Evolutionary conservation across 1,284 basidiomycete genomes (phyloP), one percentile per base, ranked within the genome.

Genomic region (Coniophora puteana): DNA sequence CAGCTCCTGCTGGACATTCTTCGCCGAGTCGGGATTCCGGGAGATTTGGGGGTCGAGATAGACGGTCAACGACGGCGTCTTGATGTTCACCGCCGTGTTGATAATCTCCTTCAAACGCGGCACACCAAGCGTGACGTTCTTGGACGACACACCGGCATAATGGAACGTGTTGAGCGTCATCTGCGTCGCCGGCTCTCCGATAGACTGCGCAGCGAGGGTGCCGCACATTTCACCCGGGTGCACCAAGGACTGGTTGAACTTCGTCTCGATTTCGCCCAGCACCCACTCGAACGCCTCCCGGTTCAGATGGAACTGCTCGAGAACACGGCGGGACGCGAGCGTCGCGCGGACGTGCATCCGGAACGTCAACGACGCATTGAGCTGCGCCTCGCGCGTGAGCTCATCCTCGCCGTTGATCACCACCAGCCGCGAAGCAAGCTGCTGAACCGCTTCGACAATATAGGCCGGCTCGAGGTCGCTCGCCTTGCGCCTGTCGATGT

Each of bases 181-280:
- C 69, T 98, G 94, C 2, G 96, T 99, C 3, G 96, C 96, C 0
- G 96, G 96, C 73, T 99, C 96, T 66, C 96, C 96, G 51, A 99
- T 99, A 4, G 93, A 97, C 67, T 99, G 96, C 0, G 96, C 96
- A 26, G 96, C 89, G 12, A 99, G 78, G 0, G 93, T 98, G 35
- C 96, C 96, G 53, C 96, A 99, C 96, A 99, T 99, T 68, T 99
- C 96, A 38, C 95, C 94, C 0, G 96, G 91, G 57, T 95, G 89
- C 18, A 80, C 93, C 3, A 97, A 59, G 2, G 94, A 90, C 54
- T 84, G 83, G 58, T 95, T 94, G 73, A 96, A 97, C 62, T 93
- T 91, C 25, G 89, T 76, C 63, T 99, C 93, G 37, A 99, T 82
- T 66, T 99, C 96, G 52, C 95, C 96, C 44, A 98, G 58, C 3